Evolutionary conservation across 257 asterid genomes (phyloP).

Genomic region (Cruciata laevipes): DNA sequence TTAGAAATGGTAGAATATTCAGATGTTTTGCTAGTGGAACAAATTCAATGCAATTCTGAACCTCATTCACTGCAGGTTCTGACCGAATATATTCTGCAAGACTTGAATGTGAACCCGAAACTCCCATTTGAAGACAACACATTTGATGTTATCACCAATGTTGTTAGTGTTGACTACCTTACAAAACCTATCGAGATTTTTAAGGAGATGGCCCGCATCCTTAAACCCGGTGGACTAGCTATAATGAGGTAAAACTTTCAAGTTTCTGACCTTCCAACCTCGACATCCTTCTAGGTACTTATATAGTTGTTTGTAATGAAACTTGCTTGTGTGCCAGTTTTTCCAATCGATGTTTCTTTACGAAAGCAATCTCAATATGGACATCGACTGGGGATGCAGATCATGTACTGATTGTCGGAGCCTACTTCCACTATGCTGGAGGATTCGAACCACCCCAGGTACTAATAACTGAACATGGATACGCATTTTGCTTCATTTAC

Average conservation of each 20-base stretch:
- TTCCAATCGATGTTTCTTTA: conserved; percentile 95
- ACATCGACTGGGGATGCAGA: conserved; percentile 95
- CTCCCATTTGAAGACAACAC: conserved; percentile 76
- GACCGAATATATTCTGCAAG: conserved; percentile 87
- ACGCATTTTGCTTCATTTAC: background rate
- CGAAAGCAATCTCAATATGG: conserved; percentile 95
- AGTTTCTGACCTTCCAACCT: background rate
- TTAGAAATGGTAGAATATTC: background rate
- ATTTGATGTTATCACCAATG: conserved; percentile 81
- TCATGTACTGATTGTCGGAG: conserved; percentile 83
- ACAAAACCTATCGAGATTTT: conserved; percentile 78
- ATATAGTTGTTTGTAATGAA: background rate
- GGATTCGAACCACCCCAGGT: conserved; percentile 98
- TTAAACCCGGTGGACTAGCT: conserved; percentile 92
- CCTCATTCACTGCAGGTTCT: conserved; percentile 51
- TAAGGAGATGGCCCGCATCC: conserved; percentile 81
- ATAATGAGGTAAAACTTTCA: conserved; percentile 48
- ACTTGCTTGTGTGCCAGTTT: conserved; percentile 37
- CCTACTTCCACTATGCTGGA: conserved; percentile 95
- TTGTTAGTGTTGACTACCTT: conserved; percentile 92
- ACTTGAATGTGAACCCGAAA: conserved; percentile 69
- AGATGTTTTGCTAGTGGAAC: conserved; percentile 10
- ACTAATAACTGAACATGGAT: conserved; percentile 8
- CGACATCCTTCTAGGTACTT: background rate
- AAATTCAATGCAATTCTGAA: conserved; percentile 11